phyloP scores from a whole-genome alignment of 768 basidiomycete species.

The Cubamyces lactineus region DNA sequence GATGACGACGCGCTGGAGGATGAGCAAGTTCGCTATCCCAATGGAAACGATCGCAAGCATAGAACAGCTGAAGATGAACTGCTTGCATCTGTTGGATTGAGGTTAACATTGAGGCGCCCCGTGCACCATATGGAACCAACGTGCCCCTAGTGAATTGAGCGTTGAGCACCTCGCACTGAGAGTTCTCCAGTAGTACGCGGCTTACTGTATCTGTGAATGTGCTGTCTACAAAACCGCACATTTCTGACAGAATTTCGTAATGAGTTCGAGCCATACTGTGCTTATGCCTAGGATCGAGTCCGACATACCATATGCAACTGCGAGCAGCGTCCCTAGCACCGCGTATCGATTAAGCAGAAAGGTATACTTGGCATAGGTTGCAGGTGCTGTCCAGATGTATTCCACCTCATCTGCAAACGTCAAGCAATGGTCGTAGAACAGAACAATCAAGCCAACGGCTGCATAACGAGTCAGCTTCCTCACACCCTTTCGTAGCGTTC shows the following conservation, averaged over 20 bases:
- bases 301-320: slow-evolving; percentile 34
- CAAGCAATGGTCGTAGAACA: slow-evolving; percentile 48
- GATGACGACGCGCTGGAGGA: slow-evolving; percentile 39
- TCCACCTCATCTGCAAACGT: slow-evolving; percentile 45
- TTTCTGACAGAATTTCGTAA: slow-evolving; percentile 22
- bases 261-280: background rate
- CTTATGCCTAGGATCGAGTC: background rate
- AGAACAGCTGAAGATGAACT: slow-evolving; percentile 30
- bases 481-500: background rate
- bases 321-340: slow-evolving; percentile 34
- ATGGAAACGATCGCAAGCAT: slow-evolving; percentile 35
- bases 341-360: slow-evolving; percentile 47
- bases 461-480: background rate
- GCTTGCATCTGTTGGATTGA: slow-evolving; percentile 33
- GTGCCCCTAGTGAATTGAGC: slow-evolving; percentile 7
- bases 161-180: background rate
- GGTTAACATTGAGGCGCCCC: background rate
- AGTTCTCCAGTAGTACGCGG: background rate
- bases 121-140: background rate
- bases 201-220: slow-evolving; percentile 24
- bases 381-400: slow-evolving; percentile 44
- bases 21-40: slow-evolving; percentile 37
- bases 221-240: slow-evolving; percentile 28
- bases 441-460: slow-evolving; percentile 38
- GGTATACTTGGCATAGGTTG: slow-evolving; percentile 41